phyloP scores from a whole-genome alignment of 768 basidiomycete genomes.

The Tylopilus plumbeoviolaceoides region DNA sequence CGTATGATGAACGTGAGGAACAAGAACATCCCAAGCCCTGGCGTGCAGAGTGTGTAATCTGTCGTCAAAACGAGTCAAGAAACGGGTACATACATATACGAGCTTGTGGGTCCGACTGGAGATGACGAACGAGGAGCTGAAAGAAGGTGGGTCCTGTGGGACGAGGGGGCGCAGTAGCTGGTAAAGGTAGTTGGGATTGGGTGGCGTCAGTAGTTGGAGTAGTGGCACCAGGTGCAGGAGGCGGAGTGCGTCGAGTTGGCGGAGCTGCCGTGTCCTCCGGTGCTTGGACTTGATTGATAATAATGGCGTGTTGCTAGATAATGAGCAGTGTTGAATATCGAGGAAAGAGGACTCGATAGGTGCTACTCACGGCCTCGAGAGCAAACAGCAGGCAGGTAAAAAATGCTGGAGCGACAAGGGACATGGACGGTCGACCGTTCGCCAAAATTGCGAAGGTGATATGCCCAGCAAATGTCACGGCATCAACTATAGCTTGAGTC shows the following conservation, averaged over 20 bases:
- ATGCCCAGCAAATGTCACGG: conserved; percentile 82
- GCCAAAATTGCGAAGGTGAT: conserved; percentile 85
- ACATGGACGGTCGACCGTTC: conserved; percentile 76
- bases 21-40: conserved; percentile 66
- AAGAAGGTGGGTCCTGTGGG: conserved; percentile 31
- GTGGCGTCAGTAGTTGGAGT: conserved; percentile 4
- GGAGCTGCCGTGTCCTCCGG: conserved; percentile 55
- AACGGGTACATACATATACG: conserved; percentile 53
- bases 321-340: background rate
- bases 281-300: conserved; percentile 79
- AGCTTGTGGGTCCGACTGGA: conserved; percentile 67
- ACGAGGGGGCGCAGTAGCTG: conserved; percentile 15
- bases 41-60: conserved; percentile 2
- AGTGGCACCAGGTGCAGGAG: conserved; percentile 4
- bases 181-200: conserved; percentile 20
- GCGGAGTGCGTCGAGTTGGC: conserved; percentile 16
- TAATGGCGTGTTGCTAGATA: conserved; percentile 73
- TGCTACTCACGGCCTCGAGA: conserved; percentile 70
- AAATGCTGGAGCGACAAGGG: conserved; percentile 81
- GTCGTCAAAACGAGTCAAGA: background rate
- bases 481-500: conserved; percentile 73
- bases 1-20: conserved; percentile 72
- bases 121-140: conserved; percentile 52
- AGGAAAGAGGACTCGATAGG: background rate
- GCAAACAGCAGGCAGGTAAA: conserved; percentile 75